These are phyloP conservation scores for Ophiocordyceps polyrhachis-furcata DNA, from an alignment of 2,329 filamentous ascomycete genomes.

Conservation along the genomic window DNA sequence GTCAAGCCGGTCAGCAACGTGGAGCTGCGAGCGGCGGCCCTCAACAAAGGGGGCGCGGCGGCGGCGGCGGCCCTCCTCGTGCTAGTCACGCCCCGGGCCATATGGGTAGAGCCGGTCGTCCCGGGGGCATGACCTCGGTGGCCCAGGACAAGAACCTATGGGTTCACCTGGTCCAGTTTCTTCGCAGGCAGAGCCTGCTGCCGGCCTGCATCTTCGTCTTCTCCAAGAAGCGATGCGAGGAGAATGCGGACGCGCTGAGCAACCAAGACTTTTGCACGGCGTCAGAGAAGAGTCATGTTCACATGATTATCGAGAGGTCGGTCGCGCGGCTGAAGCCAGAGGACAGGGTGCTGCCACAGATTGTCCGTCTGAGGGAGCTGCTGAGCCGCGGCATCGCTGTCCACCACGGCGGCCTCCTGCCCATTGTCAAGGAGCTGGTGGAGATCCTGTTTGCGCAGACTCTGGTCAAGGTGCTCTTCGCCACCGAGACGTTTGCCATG, in stretches of 20 bases:
- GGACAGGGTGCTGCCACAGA: conserved; percentile 79
- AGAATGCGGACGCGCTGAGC: conserved; percentile 86
- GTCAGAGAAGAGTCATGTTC: conserved; percentile 84
- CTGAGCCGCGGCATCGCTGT: conserved; percentile 82
- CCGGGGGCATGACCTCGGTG: conserved; percentile 70
- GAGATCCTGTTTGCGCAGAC: conserved; percentile 93
- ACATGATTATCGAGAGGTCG: conserved; percentile 95
- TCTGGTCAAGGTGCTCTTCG: conserved; percentile 89
- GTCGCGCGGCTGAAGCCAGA: conserved; percentile 80
- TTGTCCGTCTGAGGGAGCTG: conserved; percentile 69
- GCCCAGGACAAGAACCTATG: conserved; percentile 93
- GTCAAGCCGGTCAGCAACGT: conserved; percentile 25
- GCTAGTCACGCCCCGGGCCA: conserved; percentile 55
- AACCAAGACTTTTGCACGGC: conserved; percentile 93
- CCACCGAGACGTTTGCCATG: conserved; percentile 98
- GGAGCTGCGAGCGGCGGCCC: conserved; percentile 13
- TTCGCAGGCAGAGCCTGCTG: conserved; percentile 71
- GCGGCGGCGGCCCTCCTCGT: conserved; percentile 30
- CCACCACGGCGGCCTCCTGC: conserved; percentile 82
- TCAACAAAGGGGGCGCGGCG: conserved; percentile 32
- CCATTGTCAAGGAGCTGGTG: conserved; percentile 94
- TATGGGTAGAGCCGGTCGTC: conserved; percentile 73
- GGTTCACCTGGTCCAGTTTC: conserved; percentile 85
- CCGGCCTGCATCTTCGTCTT: conserved; percentile 97
- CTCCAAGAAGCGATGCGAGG: conserved; percentile 92